Base-by-base conservation (phyloP, 164 flowering plant genomes). In the Umbellularia californica region DNA sequence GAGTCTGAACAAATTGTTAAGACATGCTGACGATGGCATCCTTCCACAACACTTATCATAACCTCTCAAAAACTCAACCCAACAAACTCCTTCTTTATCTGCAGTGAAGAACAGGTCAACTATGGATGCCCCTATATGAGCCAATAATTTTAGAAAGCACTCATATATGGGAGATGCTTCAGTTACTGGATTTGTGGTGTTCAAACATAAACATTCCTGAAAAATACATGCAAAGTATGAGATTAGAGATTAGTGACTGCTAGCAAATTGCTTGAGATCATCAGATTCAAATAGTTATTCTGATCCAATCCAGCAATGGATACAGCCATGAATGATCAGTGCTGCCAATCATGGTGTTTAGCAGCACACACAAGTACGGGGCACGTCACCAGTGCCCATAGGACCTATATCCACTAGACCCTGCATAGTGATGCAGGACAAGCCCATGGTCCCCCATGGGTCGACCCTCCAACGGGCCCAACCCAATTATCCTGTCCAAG, bases 21-120 rank as follows among this genome's bases (percentile, higher is more conserved):
- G 75, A 14, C 84, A 81, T 58, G 79, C 63, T 0, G 97, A 89
- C 5, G 85, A 77, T 23, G 90, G 69, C 81, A 81, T 81, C 76
- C 89, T 86, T 28, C 90, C 93, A 77, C 95, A 90, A 72, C 95
- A 87, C 60, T 82, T 87, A 25, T 81, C 79, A 77, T 89, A 93
- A 17, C 97, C 99, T 78, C 80, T 87, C 78, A 90, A 74, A 78
- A 92, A 95, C 72, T 91, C 93, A 64, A 88, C 70, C 98, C 95
- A 93, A 78, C 76, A 73, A 27, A 92, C 66, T 22, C 91, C 92
- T 35, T 81, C 90, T 62, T 90, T 79, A n/a, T 83, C 93, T 19
- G 84, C 64, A 13, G 75, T 76, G 74, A 92, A 95, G 77, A 87
- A 89, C 10, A 81, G 69, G 64, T 93, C 95, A 60, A 86, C 87